Evolutionary conservation across 176 grass and related monocot genomes (phyloP), one percentile per base, ranked within the genome.

Genomic region (Olyra latifolia): DNA sequence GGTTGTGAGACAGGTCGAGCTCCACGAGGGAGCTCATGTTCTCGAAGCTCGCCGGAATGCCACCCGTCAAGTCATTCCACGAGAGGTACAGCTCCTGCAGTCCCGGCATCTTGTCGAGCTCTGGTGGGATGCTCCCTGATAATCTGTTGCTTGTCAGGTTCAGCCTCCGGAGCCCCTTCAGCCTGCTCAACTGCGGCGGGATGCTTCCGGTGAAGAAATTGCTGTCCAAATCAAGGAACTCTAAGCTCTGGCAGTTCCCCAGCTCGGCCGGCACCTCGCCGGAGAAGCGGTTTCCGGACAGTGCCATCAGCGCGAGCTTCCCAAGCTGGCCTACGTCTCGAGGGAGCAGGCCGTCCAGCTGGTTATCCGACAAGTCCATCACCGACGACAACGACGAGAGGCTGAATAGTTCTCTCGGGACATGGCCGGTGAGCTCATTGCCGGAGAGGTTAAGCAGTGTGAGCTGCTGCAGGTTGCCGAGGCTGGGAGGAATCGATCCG

Each of bases 301-400:
- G 27, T 28, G 27, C 66, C 12, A 92, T 4, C 0, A 72, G 75
- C 1, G 73, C 87, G 2, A 92, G 69, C 10, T 91, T 85, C 81
- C 15, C 74, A 6, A 91, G 81, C 22, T 29, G 56, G 10, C 57
- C 71, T 16, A 87, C n/a, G 2, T 48, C 72, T 1, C 2, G 30
- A 7, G 90, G 90, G 5, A 92, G 64, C 10, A 8, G 38, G n/a
- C 86, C 90, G 0, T 62, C 76, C 6, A 92, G 70, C 16, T 8
- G 60, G 43, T 92, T 92, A n/a, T 79, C 7, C 10, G 84, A 84
- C 23, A 92, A n/a, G 13, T 92, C 90, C 84, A 86, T 46, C 20
- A 6, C 62, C 6, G 4, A 39, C 20, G 82, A 84, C 50, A 86
- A 0, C 1, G 76, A 45, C 6, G 25, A 2, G 8, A 86, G 38